phyloP scores from a whole-genome alignment of 2,329 filamentous ascomycete genomes.

The Rosellinia necatrix region DNA sequence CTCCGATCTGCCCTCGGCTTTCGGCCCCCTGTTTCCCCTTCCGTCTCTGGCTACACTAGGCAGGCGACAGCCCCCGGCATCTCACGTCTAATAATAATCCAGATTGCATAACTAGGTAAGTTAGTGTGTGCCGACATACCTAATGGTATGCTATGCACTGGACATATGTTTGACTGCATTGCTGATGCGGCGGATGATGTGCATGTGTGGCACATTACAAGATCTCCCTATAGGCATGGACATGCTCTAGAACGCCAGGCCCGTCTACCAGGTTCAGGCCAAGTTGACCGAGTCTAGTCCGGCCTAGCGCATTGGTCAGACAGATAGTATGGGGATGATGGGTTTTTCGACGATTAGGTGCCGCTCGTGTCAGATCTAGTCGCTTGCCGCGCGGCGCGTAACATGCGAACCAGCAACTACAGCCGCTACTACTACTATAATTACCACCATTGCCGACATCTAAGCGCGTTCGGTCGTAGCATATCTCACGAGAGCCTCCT shows the following conservation, averaged over 20 bases:
- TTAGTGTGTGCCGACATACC: too few relatives aligned
- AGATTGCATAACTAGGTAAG: too few relatives aligned
- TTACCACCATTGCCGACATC: too few relatives aligned
- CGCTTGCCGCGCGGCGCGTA: constrained; percentile 12
- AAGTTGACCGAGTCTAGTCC: too few relatives aligned
- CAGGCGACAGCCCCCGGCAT: neutral
- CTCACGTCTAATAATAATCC: constrained; percentile 19
- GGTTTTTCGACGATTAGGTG: neutral
- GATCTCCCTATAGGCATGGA: too few relatives aligned
- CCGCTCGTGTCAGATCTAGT: constrained; percentile 6
- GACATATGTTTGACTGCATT: neutral
- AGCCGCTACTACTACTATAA: neutral
- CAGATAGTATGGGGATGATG: neutral
- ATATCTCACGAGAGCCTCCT: constrained; percentile 14
- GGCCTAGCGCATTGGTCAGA: constrained; percentile 14
- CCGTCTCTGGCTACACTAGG: too few relatives aligned
- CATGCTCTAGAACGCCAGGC: too few relatives aligned
- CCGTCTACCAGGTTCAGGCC: too few relatives aligned
- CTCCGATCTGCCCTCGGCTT: constrained; percentile 7
- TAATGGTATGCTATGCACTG: too few relatives aligned
- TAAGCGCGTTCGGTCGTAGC: neutral
- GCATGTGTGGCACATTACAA: constrained; percentile 18
- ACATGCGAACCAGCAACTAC: too few relatives aligned
- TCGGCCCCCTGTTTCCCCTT: neutral
- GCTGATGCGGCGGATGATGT: constrained; percentile 6